Conservation (phyloP, 2,329 filamentous ascomycete species). For the Lachnellula suecica region DNA sequence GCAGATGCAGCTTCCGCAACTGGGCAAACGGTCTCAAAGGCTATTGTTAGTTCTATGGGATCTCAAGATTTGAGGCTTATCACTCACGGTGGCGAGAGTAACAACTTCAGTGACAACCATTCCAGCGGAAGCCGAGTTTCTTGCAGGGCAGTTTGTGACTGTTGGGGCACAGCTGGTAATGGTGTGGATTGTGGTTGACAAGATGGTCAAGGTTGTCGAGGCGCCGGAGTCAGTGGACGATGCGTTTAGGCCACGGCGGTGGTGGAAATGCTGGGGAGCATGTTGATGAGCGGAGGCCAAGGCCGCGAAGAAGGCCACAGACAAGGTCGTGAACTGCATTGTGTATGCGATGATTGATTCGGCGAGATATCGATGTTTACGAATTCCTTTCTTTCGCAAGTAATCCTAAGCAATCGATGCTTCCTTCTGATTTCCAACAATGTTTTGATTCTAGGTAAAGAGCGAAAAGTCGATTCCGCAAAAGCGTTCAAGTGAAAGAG, state of each 20-base stretch:
- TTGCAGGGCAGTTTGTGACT: slow-evolving; percentile 42
- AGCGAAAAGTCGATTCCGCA: slow-evolving; percentile 36
- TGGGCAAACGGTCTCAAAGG: slow-evolving; percentile 46
- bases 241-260: slow-evolving; percentile 25
- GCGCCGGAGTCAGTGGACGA: slow-evolving; percentile 9
- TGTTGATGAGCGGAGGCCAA: slow-evolving; percentile 28
- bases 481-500: slow-evolving; percentile 29
- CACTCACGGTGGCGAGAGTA: slow-evolving; percentile 39
- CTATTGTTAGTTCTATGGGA: slow-evolving; percentile 3
- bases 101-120: slow-evolving; percentile 40
- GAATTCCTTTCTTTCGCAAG: slow-evolving; percentile 8
- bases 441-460: slow-evolving; percentile 8
- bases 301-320: slow-evolving; percentile 34
- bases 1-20: slow-evolving; percentile 38
- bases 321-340: slow-evolving; percentile 31
- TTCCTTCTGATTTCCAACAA: slow-evolving; percentile 13
- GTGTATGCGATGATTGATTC: slow-evolving; percentile 7
- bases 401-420: slow-evolving; percentile 28
- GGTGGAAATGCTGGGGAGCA: slow-evolving; percentile 28
- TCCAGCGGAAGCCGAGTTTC: slow-evolving; percentile 18
- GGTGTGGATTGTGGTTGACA: slow-evolving; percentile 36
- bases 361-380: slow-evolving; percentile 12
- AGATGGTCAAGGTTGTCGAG: slow-evolving; percentile 41
- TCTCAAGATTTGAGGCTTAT: background rate
- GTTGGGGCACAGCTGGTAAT: slow-evolving; percentile 39